These are phyloP conservation scores for Pythium aphanidermatum DNA, from an alignment of 352 stramenopile species.

Conservation along the genomic window DNA sequence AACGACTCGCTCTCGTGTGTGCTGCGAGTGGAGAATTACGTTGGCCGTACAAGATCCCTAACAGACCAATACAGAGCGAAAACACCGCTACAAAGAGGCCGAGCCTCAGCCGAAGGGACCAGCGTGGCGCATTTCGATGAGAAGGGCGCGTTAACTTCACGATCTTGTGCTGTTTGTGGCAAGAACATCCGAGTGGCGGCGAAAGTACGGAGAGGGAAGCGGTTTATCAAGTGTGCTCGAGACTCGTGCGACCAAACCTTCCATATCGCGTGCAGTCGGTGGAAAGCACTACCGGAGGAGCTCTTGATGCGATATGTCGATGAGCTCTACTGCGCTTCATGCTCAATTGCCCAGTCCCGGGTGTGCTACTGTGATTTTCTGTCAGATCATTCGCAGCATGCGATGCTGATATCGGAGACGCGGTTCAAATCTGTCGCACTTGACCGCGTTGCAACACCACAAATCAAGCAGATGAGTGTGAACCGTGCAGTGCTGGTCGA, in stretches of 20 bases:
- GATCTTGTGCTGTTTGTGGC: constrained; percentile 43
- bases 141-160: constrained; percentile 35
- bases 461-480: no score
- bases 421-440: constrained; percentile 40
- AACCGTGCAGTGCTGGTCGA: constrained; percentile 36
- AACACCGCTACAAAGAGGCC: constrained; percentile 1
- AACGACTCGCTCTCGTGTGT: constrained; percentile 38
- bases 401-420: constrained; percentile 36
- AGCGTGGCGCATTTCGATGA: constrained; percentile 55
- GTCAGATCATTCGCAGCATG: constrained; percentile 29
- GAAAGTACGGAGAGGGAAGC: no score
- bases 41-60: constrained; percentile 27
- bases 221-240: constrained; percentile 38
- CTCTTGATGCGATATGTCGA: constrained; percentile 8
- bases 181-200: no score
- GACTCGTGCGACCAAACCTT: constrained; percentile 54
- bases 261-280: constrained; percentile 64
- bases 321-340: constrained; percentile 47
- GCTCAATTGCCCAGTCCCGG: constrained; percentile 23
- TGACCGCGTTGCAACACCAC: constrained; percentile 10
- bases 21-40: constrained; percentile 58
- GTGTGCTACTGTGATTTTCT: constrained; percentile 66
- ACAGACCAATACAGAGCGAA: constrained; percentile 40
- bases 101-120: constrained; percentile 13
- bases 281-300: constrained; percentile 31